These are phyloP conservation scores for Pythium dissimile DNA, from an alignment of 352 stramenopile genomes.

Conservation along the genomic window DNA sequence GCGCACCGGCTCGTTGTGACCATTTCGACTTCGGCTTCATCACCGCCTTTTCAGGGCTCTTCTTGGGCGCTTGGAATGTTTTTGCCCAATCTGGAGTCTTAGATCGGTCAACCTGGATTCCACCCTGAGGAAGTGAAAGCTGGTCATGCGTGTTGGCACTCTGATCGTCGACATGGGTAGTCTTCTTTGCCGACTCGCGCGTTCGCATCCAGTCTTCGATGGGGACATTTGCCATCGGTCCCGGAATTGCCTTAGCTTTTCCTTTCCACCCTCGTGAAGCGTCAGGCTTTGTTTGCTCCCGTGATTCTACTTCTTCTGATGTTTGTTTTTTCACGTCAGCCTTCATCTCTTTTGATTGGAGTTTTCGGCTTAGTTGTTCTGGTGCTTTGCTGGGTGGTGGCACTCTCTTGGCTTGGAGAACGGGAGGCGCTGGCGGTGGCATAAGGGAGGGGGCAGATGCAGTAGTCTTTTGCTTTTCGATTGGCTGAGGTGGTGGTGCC, in stretches of 20 bases:
- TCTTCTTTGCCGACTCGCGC: slow-evolving; percentile 46
- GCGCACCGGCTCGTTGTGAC: slow-evolving; percentile 2
- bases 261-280: slow-evolving; percentile 37
- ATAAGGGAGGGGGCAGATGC: slow-evolving; percentile 3
- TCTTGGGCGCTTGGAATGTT: slow-evolving; percentile 24
- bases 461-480: neutral
- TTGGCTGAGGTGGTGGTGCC: slow-evolving; percentile 19
- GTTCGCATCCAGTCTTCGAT: slow-evolving; percentile 80
- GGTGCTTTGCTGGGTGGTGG: neutral
- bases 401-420: slow-evolving; percentile 8
- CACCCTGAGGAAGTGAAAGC: neutral
- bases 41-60: slow-evolving; percentile 13
- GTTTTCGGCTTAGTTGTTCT: neutral
- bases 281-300: neutral
- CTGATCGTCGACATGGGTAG: slow-evolving; percentile 28
- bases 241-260: slow-evolving; percentile 37
- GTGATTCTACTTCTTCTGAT: neutral
- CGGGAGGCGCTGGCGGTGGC: slow-evolving; percentile 27
- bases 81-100: slow-evolving; percentile 61
- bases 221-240: slow-evolving; percentile 45
- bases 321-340: neutral
- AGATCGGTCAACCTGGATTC: slow-evolving; percentile 41
- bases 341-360: neutral
- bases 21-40: slow-evolving; percentile 11
- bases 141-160: neutral